A percentile compares a stretch with the other conserved stretches of the same genome.
These are phyloP conservation scores for Peniophora sp. DNA, from an alignment of 1,284 basidiomycete genomes.

Conservation along the genomic window DNA sequence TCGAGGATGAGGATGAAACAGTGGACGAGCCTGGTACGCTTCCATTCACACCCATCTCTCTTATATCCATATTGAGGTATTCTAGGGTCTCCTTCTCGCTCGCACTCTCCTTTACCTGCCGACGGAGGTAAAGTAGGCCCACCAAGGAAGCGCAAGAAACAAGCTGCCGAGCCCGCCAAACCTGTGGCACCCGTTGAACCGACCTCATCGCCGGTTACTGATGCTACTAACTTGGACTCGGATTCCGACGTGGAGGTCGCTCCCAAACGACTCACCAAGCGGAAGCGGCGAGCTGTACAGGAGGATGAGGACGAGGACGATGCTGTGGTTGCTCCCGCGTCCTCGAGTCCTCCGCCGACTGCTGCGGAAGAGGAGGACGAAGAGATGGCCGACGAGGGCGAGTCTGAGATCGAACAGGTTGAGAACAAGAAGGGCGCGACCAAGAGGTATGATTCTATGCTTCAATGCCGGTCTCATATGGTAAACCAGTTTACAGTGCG, in stretches of 20 bases:
- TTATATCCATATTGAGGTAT: background rate
- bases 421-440: slow-evolving; percentile 46
- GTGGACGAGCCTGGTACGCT: background rate
- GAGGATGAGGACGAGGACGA: slow-evolving; percentile 24
- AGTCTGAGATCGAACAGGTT: slow-evolving; percentile 40
- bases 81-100: background rate
- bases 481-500: slow-evolving; percentile 39
- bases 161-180: background rate
- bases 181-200: background rate
- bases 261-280: slow-evolving; percentile 25
- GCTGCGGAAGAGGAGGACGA: slow-evolving; percentile 2
- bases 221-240: background rate
- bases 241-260: background rate
- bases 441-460: slow-evolving; percentile 46
- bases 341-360: background rate
- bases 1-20: slow-evolving; percentile 14
- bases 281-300: slow-evolving; percentile 14
- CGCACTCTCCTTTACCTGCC: background rate
- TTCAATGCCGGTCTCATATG: background rate
- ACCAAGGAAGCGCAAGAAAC: background rate
- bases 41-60: background rate
- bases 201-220: background rate
- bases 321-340: slow-evolving; percentile 8
- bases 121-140: background rate
- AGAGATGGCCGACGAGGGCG: slow-evolving; percentile 31